A percentile compares a stretch with the other conserved stretches of the same genome.
phyloP scores from a whole-genome alignment of 257 asterid genomes.

The Lantana camara region DNA sequence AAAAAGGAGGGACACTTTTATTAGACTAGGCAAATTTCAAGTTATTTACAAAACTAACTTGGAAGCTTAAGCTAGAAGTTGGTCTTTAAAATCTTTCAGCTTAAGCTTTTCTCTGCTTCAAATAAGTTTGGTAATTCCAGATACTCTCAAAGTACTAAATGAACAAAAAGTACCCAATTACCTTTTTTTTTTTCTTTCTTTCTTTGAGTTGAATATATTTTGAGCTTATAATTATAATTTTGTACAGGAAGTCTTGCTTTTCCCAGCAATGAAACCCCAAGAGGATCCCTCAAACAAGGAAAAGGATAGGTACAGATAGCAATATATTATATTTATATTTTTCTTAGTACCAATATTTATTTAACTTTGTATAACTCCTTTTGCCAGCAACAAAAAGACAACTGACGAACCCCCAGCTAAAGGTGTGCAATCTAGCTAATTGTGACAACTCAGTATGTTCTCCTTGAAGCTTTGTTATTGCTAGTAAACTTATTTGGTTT shows the following conservation, averaged over 20 bases:
- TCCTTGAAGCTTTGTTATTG: neutral
- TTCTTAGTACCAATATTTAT: neutral
- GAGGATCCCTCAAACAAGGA: slow-evolving; percentile 31
- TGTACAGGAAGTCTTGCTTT: slow-evolving; percentile 33
- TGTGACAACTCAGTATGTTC: no score
- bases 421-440: slow-evolving; percentile 22
- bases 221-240: neutral
- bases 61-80: no score
- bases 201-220: neutral
- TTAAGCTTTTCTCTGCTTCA: no score
- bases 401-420: slow-evolving; percentile 31
- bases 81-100: no score
- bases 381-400: slow-evolving; percentile 33
- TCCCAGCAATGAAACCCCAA: slow-evolving; percentile 41
- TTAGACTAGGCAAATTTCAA: no score
- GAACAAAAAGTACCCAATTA: no score
- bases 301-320: slow-evolving; percentile 31
- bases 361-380: neutral
- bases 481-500: neutral
- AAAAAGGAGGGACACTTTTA: no score
- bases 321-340: neutral
- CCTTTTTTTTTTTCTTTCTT: no score
- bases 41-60: no score
- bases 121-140: no score
- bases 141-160: no score